Evolutionary conservation across 345 rosid species (phyloP).

Genomic region (Eucalyptus globulus): DNA sequence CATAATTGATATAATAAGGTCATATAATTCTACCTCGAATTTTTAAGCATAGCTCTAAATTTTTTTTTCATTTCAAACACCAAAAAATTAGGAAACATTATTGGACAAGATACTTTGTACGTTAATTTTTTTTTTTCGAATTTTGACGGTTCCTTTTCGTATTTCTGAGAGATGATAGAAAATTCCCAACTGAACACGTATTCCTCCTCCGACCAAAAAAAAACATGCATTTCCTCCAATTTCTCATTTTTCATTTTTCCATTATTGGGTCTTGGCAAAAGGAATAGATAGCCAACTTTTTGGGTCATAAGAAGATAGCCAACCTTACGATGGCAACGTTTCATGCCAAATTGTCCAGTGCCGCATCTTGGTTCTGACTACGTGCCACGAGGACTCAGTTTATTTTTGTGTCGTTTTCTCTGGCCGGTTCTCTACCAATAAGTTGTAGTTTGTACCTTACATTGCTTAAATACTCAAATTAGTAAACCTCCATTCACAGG

Average conservation of each 20-base stretch:
- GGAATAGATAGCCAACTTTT: fast-evolving
- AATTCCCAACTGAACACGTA: not conserved
- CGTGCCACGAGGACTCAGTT: not conserved
- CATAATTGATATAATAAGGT: fast-evolving
- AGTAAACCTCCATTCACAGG: not conserved
- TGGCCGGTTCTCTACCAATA: not conserved
- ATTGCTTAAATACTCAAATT: not conserved
- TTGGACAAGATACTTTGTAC: not conserved
- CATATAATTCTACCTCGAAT: not conserved
- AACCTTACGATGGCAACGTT: too few relatives aligned
- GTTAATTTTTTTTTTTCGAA: fast-evolving
- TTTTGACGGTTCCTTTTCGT: not conserved
- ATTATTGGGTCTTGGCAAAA: not conserved
- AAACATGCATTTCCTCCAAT: not conserved
- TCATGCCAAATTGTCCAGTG: not conserved
- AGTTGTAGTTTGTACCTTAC: not conserved
- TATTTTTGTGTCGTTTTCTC: not conserved
- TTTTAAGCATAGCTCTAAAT: not conserved
- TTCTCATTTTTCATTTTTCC: not conserved
- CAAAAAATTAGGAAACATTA: fast-evolving
- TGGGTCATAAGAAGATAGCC: fast-evolving
- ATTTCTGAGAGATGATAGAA: not conserved
- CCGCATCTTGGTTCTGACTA: not conserved
- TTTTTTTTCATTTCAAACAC: fast-evolving
- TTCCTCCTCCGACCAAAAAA: too few relatives aligned